Evolutionary conservation across 371 early-diverging fungal species (phyloP), one percentile per base, ranked within the genome.

Genomic region (Syncephalastrum racemosum): DNA sequence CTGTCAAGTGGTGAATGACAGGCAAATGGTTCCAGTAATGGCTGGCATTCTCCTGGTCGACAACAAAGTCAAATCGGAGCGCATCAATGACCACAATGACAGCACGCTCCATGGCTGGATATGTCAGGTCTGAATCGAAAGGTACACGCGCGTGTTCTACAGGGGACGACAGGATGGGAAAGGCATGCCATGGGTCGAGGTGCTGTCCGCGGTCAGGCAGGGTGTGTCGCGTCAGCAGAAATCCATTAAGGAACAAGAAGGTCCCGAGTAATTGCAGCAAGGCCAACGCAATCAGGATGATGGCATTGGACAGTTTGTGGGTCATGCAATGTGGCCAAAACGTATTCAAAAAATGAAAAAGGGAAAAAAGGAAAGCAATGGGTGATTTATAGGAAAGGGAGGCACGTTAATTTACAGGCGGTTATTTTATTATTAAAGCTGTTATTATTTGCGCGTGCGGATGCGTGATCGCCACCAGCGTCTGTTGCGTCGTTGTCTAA

Each of bases 41-140:
- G 4, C n/a, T 50, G 36, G 20, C 25, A 43, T 60, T 53, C 27
- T 58, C 43, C 61, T 62, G 50, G 19, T 75, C 53, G 7, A 66
- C 51, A 24, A 71, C 59, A 56, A 80, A 80, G 60, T 98, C 98
- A 68, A 89, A 92, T 3, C 97, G 88, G 47, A 97, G 67, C 2
- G 97, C 97, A 68, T 98, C 98, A 52, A 98, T 81, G 18, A 97
- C 61, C 2, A 98, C 73, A 4, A 96, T 55, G 2, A 95, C 78
- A 0, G 86, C 85, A 25, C 84, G 75, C 55, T 87, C 72, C 69
- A 80, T 90, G 18, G 83, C 79, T 15, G 80, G 74, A 15, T 72
- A 75, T 0, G 63, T 18, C 0, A 53, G 46, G 23, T 45, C 39
- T 5, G 40, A 19, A 16, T 16, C 27, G 15, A 19, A 31, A 10